Evolutionary conservation across 192 early-diverging fungal genomes (phyloP), one percentile per base, ranked within the genome.

Genomic region (Diversispora epigaea): DNA sequence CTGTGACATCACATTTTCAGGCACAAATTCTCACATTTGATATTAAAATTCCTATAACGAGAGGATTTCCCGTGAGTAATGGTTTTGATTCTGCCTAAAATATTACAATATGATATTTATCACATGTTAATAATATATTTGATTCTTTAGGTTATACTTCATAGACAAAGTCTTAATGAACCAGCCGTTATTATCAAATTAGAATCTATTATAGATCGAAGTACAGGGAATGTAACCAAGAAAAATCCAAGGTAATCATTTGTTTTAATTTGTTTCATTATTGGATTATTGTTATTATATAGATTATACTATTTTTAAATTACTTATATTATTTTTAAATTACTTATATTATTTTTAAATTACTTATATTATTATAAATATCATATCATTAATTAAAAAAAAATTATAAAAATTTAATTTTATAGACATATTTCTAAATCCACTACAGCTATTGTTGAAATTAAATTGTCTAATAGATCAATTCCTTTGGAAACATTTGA

Each of bases 21-120:
- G 94, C 93, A 7, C 92, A 94, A 78, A 91, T 99, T 52, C 91
- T 98, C 17, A 93, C 95, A 41, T 98, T 99, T 89, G 96, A 99
- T 68, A 86, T 94, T 21, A 86, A 86, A 45, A 89, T 94, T 41
- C 98, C 98, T 3, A 90, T 99, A 19, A 99, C 96, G 21, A 89
- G 91, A 21, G 98, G 98, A 50, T 94, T 91, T 62, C 91, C 93
- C 6, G 88, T 93, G 82, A 83, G 85, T 87, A 6, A n/a, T 14
- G 4, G 11, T 44, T 49, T 54, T 50, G 25, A 8, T 65, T 2
- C 17, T 52, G 49, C 2, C 17, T 52, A 17, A 11, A 4, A 4
- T 6, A 3, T 52, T 17, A 52, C 12, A 52, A 52, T 17, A 11
- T 11, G 12, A 17, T 52, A 11, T 52, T 17, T 40, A 19, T 63